Conservation (phyloP, 441 rosid genomes). For the Jatropha multifida region DNA sequence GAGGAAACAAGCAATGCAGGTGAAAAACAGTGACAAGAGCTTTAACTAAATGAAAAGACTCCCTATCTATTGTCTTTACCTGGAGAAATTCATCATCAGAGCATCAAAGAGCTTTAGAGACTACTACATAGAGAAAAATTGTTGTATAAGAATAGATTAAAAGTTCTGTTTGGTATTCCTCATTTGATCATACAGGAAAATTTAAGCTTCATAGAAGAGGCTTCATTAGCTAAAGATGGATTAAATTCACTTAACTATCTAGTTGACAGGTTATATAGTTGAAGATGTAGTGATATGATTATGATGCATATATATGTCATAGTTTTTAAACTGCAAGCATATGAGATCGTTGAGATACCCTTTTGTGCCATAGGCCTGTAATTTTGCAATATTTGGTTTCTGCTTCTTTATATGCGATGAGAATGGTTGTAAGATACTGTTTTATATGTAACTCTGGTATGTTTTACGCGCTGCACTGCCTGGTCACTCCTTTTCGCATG, state of each 20-base stretch:
- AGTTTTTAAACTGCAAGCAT: background rate
- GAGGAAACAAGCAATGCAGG: constrained; percentile 41
- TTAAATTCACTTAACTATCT: constrained; percentile 1
- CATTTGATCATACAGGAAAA: background rate
- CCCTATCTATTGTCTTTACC: background rate
- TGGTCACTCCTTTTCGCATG: background rate
- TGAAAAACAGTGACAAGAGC: constrained; percentile 23
- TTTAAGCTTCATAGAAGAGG: constrained; percentile 2
- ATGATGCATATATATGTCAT: constrained; percentile 1
- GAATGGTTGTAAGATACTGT: background rate
- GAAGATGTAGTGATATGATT: background rate
- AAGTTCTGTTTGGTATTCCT: constrained; percentile 1
- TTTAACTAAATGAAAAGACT: constrained; percentile 17
- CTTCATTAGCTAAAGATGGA: constrained; percentile 4
- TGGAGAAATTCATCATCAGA: background rate
- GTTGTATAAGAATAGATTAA: background rate
- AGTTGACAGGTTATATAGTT: constrained; percentile 8
- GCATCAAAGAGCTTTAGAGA: background rate
- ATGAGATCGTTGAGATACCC: constrained; percentile 13
- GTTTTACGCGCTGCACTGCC: background rate
- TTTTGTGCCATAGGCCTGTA: constrained; percentile 10
- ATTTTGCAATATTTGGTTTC: constrained; percentile 4
- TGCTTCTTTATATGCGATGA: constrained; percentile 9
- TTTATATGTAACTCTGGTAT: background rate
- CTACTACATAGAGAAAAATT: background rate